These are phyloP conservation scores for Coemansia sp. DNA, from an alignment of 192 early-diverging fungal genomes.

Conservation along the genomic window DNA sequence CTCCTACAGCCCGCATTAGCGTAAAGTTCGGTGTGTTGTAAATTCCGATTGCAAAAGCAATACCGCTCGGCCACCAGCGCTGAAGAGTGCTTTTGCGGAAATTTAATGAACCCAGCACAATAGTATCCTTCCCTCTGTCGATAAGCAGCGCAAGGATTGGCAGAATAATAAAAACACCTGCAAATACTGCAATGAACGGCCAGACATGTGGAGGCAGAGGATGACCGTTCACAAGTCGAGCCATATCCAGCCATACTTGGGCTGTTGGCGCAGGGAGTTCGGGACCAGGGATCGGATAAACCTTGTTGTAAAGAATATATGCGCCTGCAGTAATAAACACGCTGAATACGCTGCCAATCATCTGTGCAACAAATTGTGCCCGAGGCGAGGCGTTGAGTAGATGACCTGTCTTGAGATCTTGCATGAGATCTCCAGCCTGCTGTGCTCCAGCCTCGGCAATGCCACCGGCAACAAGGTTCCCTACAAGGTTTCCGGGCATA, in stretches of 20 bases:
- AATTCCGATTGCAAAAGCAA: conserved; percentile 78
- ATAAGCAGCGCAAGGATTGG: conserved; percentile 16
- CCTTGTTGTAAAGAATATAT: conserved; percentile 64
- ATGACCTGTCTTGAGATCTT: conserved; percentile 86
- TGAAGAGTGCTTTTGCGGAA: conserved; percentile 12
- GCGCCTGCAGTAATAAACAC: conserved; percentile 68
- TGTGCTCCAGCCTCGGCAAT: conserved; percentile 74
- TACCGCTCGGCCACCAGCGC: conserved; percentile 68
- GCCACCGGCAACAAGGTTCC: conserved; percentile 75
- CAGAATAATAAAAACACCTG: conserved; percentile 54
- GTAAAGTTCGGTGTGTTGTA: conserved; percentile 78
- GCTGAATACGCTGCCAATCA: conserved; percentile 73
- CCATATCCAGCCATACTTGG: conserved; percentile 77
- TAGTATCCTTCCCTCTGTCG: background rate
- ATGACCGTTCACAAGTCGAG: conserved; percentile 71
- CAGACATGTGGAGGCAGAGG: conserved; percentile 62
- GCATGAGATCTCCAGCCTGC: conserved; percentile 73
- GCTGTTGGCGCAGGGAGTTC: conserved; percentile 72
- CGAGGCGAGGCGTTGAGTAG: conserved; percentile 76
- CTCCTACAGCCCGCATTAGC: conserved; percentile 65
- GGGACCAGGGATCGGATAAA: conserved; percentile 67
- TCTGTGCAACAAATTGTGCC: conserved; percentile 81
- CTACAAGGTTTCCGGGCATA: conserved; percentile 65
- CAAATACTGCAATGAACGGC: conserved; percentile 60
- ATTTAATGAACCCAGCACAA: conserved; percentile 8